Evolutionary conservation across 2,329 filamentous ascomycete species (phyloP).

Genomic region (Magnaporthiopsis poae): DNA sequence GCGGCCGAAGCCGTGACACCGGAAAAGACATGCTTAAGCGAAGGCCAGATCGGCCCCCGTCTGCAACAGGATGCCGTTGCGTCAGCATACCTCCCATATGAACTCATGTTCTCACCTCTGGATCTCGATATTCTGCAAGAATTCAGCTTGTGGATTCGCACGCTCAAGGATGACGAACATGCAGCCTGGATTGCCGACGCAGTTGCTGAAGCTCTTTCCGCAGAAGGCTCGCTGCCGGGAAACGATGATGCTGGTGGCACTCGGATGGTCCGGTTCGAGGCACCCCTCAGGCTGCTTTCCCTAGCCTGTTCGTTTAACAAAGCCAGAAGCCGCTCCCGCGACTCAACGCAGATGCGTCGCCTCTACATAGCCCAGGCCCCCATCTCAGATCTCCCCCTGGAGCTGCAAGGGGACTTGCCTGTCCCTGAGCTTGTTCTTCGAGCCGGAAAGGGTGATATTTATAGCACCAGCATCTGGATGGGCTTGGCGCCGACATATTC

Average conservation of each 20-base stretch:
- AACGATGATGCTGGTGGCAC: background rate
- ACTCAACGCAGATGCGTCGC: constrained; percentile 19
- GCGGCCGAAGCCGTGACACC: background rate
- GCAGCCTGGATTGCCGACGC: background rate
- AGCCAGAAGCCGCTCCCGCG: background rate
- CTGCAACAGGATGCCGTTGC: constrained; percentile 16
- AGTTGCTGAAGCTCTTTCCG: background rate
- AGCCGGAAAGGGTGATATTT: constrained; percentile 72
- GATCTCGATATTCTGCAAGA: background rate
- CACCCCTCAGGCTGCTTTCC: constrained; percentile 54
- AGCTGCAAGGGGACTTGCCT: constrained; percentile 56
- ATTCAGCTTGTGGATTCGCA: constrained; percentile 13
- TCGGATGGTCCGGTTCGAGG: constrained; percentile 35
- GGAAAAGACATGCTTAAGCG: background rate
- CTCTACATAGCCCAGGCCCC: constrained; percentile 82
- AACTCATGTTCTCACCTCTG: constrained; percentile 19
- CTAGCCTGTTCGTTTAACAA: constrained; percentile 45
- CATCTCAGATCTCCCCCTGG: constrained; percentile 55
- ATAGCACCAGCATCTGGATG: constrained; percentile 78
- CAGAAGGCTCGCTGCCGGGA: background rate
- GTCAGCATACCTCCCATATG: constrained; percentile 28
- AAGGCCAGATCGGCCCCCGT: background rate
- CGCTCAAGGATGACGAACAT: background rate
- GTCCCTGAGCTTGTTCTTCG: constrained; percentile 52
- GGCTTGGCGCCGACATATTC: constrained; percentile 80